These are phyloP conservation scores for Geranium rotundifolium DNA, from an alignment of 345 rosid species.

Conservation along the genomic window DNA sequence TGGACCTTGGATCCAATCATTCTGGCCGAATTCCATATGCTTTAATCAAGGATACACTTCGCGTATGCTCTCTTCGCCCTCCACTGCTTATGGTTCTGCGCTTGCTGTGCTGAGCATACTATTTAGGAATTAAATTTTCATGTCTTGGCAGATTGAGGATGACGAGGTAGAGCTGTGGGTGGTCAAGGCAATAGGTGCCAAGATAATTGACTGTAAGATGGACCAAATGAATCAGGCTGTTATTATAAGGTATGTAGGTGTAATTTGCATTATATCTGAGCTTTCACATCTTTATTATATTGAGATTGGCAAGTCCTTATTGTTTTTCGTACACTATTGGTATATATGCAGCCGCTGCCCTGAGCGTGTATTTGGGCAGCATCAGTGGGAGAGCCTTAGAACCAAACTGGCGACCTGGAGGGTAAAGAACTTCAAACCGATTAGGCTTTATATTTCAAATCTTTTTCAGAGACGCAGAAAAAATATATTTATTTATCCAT, in stretches of 20 bases:
- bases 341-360: slow-evolving; percentile 47
- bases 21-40: slow-evolving; percentile 64
- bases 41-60: slow-evolving; percentile 55
- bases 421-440: slow-evolving; percentile 26
- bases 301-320: not conserved
- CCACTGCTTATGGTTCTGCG: not conserved
- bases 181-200: slow-evolving; percentile 73
- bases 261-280: not conserved
- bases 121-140: slow-evolving; percentile 3
- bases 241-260: slow-evolving; percentile 48
- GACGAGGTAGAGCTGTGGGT: slow-evolving; percentile 84
- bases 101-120: slow-evolving; percentile 5
- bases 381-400: slow-evolving; percentile 65
- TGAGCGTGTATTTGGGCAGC: slow-evolving; percentile 62
- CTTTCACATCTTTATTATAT: not conserved
- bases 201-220: slow-evolving; percentile 73
- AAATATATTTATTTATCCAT: too few species aligned
- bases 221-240: slow-evolving; percentile 86
- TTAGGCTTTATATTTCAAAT: not conserved
- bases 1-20: slow-evolving; percentile 60
- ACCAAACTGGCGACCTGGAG: slow-evolving; percentile 66
- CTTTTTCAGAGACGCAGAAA: too few species aligned
- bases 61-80: slow-evolving; percentile 27
- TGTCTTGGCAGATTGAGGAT: slow-evolving; percentile 44
- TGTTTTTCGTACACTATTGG: not conserved